Conservation (phyloP, 1,284 basidiomycete genomes). For the Ceratobasidium theobromae region DNA sequence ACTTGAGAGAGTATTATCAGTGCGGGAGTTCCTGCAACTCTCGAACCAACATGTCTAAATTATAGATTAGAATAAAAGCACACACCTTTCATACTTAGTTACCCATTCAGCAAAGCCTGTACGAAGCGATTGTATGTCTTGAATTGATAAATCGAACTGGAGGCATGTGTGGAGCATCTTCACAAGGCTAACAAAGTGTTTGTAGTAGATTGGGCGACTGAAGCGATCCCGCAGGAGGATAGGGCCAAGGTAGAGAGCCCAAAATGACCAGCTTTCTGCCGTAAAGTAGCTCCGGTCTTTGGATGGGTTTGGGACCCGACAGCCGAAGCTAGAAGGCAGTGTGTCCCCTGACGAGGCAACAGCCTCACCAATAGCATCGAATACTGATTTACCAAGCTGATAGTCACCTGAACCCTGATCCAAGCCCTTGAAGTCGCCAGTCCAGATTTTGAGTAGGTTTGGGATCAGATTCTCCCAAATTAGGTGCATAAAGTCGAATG, state of each 20-base stretch:
- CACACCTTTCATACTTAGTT: constrained; percentile 48
- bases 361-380: neutral
- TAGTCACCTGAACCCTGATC: neutral
- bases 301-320: constrained; percentile 14
- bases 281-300: constrained; percentile 16
- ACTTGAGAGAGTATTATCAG: too few relatives aligned
- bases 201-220: neutral
- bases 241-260: constrained; percentile 4
- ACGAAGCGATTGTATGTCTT: constrained; percentile 44
- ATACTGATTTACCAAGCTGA: neutral
- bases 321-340: constrained; percentile 7
- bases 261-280: constrained; percentile 16
- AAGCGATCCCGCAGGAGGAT: constrained; percentile 14
- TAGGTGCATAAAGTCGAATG: constrained; percentile 32
- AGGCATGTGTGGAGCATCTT: neutral
- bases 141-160: constrained; percentile 36
- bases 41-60: too few relatives aligned
- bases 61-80: too few relatives aligned
- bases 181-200: constrained; percentile 3
- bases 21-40: too few relatives aligned
- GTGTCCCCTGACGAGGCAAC: neutral
- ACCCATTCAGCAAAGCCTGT: constrained; percentile 49
- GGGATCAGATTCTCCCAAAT: constrained; percentile 18
- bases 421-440: neutral
- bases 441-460: constrained; percentile 9